Percentiles rank a stretch among this genome's conserved stretches.
phyloP scores from a whole-genome alignment of 306 rosid species.

The Dalbergia cultrata region DNA sequence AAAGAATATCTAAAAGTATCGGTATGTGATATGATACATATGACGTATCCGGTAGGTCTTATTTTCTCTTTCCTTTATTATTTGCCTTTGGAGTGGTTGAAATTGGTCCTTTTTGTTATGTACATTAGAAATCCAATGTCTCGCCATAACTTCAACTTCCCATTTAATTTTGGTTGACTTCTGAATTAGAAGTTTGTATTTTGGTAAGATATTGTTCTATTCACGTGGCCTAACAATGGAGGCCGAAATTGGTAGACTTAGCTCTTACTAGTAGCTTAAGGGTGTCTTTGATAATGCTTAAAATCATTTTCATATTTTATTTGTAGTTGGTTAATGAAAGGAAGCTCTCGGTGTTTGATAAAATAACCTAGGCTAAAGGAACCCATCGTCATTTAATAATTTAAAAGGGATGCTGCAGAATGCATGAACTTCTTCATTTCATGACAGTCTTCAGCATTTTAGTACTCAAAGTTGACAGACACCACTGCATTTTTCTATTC shows the following conservation, averaged over 20 bases:
- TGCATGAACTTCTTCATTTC: conserved; percentile 17
- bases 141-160: background rate
- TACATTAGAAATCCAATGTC: background rate
- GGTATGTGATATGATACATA: no score
- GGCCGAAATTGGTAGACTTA: conserved; percentile 18
- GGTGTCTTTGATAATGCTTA: conserved; percentile 29
- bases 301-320: background rate
- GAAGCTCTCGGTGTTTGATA: conserved; percentile 3
- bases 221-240: background rate
- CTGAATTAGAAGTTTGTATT: background rate
- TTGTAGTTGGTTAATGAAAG: background rate
- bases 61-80: background rate
- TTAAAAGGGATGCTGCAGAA: conserved; percentile 13
- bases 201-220: conserved; percentile 5
- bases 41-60: no score
- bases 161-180: conserved; percentile 4
- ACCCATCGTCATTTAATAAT: background rate
- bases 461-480: background rate
- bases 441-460: conserved; percentile 1
- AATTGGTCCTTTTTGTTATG: conserved; percentile 18
- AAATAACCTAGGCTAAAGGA: conserved; percentile 14
- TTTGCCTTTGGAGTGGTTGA: background rate
- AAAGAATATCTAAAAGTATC: no score
- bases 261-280: conserved; percentile 1
- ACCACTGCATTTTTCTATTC: background rate